These are phyloP conservation scores for Penicillium nordicum DNA, from an alignment of 2,329 filamentous ascomycete species.

Conservation along the genomic window DNA sequence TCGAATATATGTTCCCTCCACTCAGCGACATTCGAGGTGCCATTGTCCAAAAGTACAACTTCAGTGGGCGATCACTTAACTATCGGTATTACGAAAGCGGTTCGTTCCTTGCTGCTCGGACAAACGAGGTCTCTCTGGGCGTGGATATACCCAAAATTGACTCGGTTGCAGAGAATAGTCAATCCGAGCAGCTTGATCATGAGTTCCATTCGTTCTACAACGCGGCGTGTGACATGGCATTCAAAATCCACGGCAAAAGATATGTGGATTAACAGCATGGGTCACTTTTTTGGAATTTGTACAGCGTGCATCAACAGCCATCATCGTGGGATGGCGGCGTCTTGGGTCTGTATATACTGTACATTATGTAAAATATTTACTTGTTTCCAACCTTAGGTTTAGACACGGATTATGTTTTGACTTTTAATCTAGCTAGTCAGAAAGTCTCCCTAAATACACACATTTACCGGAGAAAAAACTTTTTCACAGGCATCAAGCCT, in stretches of 20 bases:
- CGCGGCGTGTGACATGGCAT: conserved; percentile 38
- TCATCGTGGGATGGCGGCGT: conserved; percentile 1
- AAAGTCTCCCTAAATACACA: not conserved
- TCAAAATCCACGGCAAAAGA: conserved; percentile 27
- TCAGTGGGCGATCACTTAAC: conserved; percentile 30
- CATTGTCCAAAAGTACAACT: conserved; percentile 31
- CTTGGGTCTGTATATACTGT: conserved; percentile 5
- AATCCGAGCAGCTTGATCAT: conserved; percentile 14
- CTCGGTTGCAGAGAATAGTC: conserved; percentile 1
- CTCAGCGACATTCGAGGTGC: conserved; percentile 29
- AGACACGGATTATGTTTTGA: not conserved
- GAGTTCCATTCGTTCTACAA: conserved; percentile 38
- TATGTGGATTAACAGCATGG: not conserved
- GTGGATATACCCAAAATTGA: conserved; percentile 22
- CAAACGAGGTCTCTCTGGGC: conserved; percentile 32
- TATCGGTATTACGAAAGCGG: conserved; percentile 34
- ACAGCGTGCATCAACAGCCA: conserved; percentile 4
- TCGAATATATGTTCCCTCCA: conserved; percentile 37
- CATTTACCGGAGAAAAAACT: not conserved
- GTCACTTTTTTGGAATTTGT: conserved; percentile 4
- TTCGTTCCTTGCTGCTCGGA: conserved; percentile 29
- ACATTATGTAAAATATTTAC: conserved; percentile 12
- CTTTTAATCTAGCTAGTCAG: not conserved
- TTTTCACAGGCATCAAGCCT: too few relatives aligned
- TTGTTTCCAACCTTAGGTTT: not conserved